Evolutionary conservation across 306 rosid species (phyloP).

Genomic region (Castanea crenata): DNA sequence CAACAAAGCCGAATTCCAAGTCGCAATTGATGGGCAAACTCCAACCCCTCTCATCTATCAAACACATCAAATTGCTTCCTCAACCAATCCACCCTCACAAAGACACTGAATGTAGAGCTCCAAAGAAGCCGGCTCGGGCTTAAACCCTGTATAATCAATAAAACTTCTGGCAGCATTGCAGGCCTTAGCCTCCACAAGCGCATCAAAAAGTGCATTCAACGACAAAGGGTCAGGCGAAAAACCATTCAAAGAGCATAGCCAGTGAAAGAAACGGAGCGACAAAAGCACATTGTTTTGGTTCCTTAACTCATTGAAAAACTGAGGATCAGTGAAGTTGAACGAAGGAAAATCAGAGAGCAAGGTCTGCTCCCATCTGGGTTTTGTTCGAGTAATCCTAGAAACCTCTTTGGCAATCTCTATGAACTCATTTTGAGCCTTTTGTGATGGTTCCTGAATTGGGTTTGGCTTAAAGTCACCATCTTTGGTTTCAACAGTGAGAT

Average conservation of each 20-base stretch:
- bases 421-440: constrained; percentile 18
- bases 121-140: constrained; percentile 45
- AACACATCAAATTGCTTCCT: constrained; percentile 53
- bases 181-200: constrained; percentile 62
- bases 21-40: constrained; percentile 43
- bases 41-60: constrained; percentile 33
- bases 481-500: constrained; percentile 33
- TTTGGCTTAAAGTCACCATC: constrained; percentile 18
- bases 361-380: constrained; percentile 72
- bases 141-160: constrained; percentile 43
- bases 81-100: constrained; percentile 46
- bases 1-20: constrained; percentile 57
- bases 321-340: constrained; percentile 54
- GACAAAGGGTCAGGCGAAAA: constrained; percentile 51
- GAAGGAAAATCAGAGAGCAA: constrained; percentile 60
- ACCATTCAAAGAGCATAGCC: constrained; percentile 48
- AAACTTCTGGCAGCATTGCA: constrained; percentile 47
- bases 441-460: not conserved
- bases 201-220: constrained; percentile 45
- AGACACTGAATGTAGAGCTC: constrained; percentile 55
- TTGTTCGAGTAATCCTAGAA: constrained; percentile 51
- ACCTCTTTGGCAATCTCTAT: constrained; percentile 38
- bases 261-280: constrained; percentile 71
- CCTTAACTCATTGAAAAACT: constrained; percentile 45
- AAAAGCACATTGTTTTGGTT: constrained; percentile 55